Percentiles rank a stretch among this genome's conserved stretches.
Evolutionary conservation across 768 basidiomycete genomes (phyloP).

Genomic region (Boletus tomentosulus): DNA sequence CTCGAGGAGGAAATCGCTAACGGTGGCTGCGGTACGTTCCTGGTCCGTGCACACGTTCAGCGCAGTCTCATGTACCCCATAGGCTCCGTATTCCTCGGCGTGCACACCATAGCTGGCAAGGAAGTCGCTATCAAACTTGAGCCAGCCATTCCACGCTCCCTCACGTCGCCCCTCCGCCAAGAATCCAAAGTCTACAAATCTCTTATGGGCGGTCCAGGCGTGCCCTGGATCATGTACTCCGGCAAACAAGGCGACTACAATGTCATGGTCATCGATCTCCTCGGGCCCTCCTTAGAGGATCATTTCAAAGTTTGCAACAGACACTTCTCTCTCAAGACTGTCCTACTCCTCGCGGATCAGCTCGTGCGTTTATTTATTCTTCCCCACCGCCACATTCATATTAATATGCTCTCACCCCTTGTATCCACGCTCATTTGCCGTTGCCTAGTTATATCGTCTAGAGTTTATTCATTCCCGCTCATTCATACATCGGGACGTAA

Average conservation of each 20-base stretch:
- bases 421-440: conserved; percentile 18
- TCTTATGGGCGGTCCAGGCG: conserved; percentile 82
- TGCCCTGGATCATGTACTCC: conserved; percentile 91
- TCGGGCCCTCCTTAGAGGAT: conserved; percentile 87
- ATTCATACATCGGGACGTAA: conserved; percentile 95
- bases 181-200: conserved; percentile 92
- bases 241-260: conserved; percentile 93
- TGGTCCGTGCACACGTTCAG: conserved; percentile 36
- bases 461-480: conserved; percentile 96
- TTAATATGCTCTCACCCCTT: conserved; percentile 10
- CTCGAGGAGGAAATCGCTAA: conserved; percentile 78
- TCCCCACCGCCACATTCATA: conserved; percentile 1
- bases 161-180: conserved; percentile 70
- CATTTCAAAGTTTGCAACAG: conserved; percentile 87
- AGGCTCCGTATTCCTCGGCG: conserved; percentile 77
- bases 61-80: conserved; percentile 10
- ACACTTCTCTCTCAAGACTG: conserved; percentile 92
- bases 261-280: conserved; percentile 95
- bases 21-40: conserved; percentile 70
- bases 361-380: conserved; percentile 52
- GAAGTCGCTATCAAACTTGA: conserved; percentile 84
- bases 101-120: conserved; percentile 77
- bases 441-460: conserved; percentile 79
- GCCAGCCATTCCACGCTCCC: conserved; percentile 46
- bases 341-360: conserved; percentile 90